Evolutionary conservation across 2,329 filamentous ascomycete species (phyloP).

Genomic region (Thielaviopsis musarum): DNA sequence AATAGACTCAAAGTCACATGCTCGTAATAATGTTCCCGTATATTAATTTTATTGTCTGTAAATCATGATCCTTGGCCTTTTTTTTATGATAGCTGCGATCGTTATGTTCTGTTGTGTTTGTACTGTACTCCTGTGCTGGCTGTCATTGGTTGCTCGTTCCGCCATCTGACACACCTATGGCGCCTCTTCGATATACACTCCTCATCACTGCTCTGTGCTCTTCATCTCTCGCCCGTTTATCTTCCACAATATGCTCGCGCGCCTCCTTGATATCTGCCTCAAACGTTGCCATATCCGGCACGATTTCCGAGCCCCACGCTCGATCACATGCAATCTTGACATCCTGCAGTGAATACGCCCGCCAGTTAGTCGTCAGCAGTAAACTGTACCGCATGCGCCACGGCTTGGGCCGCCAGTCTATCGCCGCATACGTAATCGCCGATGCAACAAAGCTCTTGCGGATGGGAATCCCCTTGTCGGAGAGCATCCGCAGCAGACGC

Average conservation of each 20-base stretch:
- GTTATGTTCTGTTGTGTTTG: background rate
- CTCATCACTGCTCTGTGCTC: background rate
- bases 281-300: constrained; percentile 2
- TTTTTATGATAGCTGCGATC: background rate
- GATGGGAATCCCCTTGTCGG: constrained; percentile 4
- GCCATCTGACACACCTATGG: background rate
- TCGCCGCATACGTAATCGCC: constrained; percentile 6
- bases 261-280: background rate
- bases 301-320: constrained; percentile 10
- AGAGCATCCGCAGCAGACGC: constrained; percentile 4
- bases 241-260: constrained; percentile 1
- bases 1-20: background rate
- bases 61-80: background rate
- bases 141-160: background rate
- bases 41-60: background rate
- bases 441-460: background rate
- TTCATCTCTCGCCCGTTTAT: background rate
- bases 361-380: constrained; percentile 5
- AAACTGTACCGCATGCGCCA: constrained; percentile 4
- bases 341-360: constrained; percentile 4
- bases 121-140: background rate
- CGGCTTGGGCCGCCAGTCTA: constrained; percentile 10
- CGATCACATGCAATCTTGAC: constrained; percentile 9
- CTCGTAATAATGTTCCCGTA: background rate
- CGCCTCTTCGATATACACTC: background rate